Evolutionary conservation across 768 basidiomycete genomes (phyloP).

Genomic region (Pisolithus microcarpus): DNA sequence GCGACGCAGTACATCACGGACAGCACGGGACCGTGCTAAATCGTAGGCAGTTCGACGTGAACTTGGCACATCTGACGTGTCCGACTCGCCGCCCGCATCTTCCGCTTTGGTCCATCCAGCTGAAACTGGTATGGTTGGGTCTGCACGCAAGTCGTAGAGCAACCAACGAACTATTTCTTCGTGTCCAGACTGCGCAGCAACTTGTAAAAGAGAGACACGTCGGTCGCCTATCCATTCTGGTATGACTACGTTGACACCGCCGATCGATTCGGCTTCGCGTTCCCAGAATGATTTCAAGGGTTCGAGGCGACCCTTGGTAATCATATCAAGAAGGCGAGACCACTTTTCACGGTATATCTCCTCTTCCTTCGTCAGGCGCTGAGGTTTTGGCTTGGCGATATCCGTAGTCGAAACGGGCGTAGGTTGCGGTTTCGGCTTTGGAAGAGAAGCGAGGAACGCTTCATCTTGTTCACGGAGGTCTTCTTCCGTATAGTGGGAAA

Average conservation of each 20-base stretch:
- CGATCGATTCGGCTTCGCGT: conserved; percentile 51
- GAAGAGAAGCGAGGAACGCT: conserved; percentile 81
- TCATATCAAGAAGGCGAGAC: conserved; percentile 83
- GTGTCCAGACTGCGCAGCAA: conserved; percentile 66
- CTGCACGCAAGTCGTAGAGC: conserved; percentile 65
- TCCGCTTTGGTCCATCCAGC: conserved; percentile 14
- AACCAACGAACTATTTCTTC: conserved; percentile 72
- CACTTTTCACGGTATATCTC: conserved; percentile 74
- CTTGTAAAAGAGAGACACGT: conserved; percentile 53
- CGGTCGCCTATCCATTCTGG: conserved; percentile 67
- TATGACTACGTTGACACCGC: conserved; percentile 52
- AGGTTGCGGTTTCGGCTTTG: conserved; percentile 62
- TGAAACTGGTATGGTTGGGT: conserved; percentile 71
- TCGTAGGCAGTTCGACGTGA: conserved; percentile 76
- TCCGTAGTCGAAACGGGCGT: conserved; percentile 24
- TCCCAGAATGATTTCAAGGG: conserved; percentile 76
- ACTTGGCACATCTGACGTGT: conserved; percentile 23
- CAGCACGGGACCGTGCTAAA: conserved; percentile 58
- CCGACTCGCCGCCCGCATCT: conserved; percentile 19
- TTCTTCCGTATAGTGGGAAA: conserved; percentile 81
- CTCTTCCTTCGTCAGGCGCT: conserved; percentile 75
- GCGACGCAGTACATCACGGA: conserved; percentile 85
- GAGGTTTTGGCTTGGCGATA: conserved; percentile 42
- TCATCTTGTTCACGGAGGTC: conserved; percentile 82
- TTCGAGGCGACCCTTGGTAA: conserved; percentile 77